Evolutionary conservation across 495 filamentous ascomycete species (phyloP).

Genomic region (Bombardia bombarda): DNA sequence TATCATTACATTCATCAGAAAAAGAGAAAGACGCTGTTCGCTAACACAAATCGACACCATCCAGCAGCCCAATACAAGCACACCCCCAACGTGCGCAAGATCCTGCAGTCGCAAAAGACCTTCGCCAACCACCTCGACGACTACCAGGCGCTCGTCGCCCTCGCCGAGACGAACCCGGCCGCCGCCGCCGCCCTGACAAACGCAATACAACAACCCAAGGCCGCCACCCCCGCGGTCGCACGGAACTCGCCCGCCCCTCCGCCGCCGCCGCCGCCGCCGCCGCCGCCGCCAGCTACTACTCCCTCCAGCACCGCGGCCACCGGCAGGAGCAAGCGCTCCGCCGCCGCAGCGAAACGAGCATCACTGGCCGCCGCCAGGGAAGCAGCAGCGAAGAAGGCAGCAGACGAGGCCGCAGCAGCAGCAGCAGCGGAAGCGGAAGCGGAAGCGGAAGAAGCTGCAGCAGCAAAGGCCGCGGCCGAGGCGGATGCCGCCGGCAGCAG

Average conservation of each 20-base stretch:
- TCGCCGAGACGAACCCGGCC: conserved; percentile 31
- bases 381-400: conserved; percentile 17
- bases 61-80: conserved; percentile 42
- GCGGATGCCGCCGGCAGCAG: conserved; percentile 21
- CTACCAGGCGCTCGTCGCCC: conserved; percentile 63
- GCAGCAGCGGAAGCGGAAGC: conserved; percentile 16
- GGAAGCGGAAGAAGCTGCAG: conserved; percentile 10
- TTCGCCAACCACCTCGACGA: conserved; percentile 88
- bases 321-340: conserved; percentile 11
- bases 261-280: not conserved
- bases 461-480: conserved; percentile 16
- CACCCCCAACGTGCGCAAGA: conserved; percentile 77
- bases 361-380: conserved; percentile 11
- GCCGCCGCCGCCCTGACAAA: conserved; percentile 13
- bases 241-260: conserved; percentile 13
- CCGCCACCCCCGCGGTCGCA: conserved; percentile 9
- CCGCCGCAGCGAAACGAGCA: conserved; percentile 19
- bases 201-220: conserved; percentile 10
- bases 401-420: conserved; percentile 13
- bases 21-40: too few relatives aligned
- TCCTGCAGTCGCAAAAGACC: conserved; percentile 84
- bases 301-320: not conserved
- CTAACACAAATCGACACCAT: not conserved
- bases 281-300: conserved; percentile 4
- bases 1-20: too few relatives aligned